These are phyloP conservation scores for Claviceps maximensis DNA, from an alignment of 2,329 filamentous ascomycete genomes.

Conservation along the genomic window DNA sequence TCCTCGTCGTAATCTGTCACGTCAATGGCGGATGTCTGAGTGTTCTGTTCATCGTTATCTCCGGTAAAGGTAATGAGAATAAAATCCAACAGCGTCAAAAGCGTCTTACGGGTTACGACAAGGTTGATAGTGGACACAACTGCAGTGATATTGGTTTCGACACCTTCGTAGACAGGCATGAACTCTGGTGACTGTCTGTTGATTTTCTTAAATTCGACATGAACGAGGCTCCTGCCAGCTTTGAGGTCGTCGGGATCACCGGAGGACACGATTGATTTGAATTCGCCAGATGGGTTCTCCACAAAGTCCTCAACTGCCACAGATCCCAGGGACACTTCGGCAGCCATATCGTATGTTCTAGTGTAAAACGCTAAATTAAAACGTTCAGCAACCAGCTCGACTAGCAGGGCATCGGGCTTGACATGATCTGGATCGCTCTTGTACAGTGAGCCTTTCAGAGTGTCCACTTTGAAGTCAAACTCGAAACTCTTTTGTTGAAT, in stretches of 20 bases:
- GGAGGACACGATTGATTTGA: constrained; percentile 95
- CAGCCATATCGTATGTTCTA: constrained; percentile 81
- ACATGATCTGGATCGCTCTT: constrained; percentile 67
- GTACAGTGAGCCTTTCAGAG: constrained; percentile 83
- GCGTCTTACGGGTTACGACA: constrained; percentile 81
- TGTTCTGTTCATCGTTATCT: constrained; percentile 32
- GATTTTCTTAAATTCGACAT: constrained; percentile 79
- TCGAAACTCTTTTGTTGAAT: constrained; percentile 87
- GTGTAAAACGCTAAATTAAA: constrained; percentile 84
- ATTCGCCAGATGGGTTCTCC: constrained; percentile 74
- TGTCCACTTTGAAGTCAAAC: constrained; percentile 92
- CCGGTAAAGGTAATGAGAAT: constrained; percentile 81
- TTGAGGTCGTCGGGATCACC: constrained; percentile 57
- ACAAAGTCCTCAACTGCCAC: constrained; percentile 91
- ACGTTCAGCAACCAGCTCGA: constrained; percentile 79
- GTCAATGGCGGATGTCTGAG: constrained; percentile 16
- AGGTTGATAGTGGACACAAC: constrained; percentile 92
- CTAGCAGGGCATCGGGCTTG: constrained; percentile 67
- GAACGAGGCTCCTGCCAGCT: constrained; percentile 69
- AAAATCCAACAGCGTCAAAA: constrained; percentile 88
- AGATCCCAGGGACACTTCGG: constrained; percentile 76
- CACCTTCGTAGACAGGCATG: constrained; percentile 77
- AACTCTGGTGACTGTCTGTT: constrained; percentile 90
- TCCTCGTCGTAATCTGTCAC: constrained; percentile 18
- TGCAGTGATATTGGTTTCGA: constrained; percentile 85